Evolutionary conservation across 2,329 filamentous ascomycete species (phyloP).

Genomic region (Aspergillus flavus): DNA sequence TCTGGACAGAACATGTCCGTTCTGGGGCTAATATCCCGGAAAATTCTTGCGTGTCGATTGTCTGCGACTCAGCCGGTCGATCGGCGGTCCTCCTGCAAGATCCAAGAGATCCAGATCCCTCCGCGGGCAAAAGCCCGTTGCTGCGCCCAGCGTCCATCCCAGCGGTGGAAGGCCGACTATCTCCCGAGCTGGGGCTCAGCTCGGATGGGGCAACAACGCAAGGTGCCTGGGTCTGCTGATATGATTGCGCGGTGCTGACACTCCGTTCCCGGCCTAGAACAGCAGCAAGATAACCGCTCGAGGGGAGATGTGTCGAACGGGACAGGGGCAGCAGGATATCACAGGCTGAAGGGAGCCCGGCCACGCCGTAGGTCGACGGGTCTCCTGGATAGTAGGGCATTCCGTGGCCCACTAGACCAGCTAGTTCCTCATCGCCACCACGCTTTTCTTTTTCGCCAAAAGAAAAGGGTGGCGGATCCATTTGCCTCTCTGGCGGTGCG

Average conservation of each 20-base stretch:
- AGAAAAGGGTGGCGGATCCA: conserved; percentile 19
- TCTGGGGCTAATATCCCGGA: conserved; percentile 13
- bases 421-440: conserved; percentile 23
- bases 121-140: conserved; percentile 6
- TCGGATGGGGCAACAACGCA: conserved; percentile 2
- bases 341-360: conserved; percentile 25
- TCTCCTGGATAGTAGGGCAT: conserved; percentile 8
- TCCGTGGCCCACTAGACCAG: conserved; percentile 14
- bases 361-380: conserved; percentile 3
- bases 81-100: conserved; percentile 13
- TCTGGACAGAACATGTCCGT: conserved; percentile 24
- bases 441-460: conserved; percentile 14
- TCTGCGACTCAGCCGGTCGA: conserved; percentile 17
- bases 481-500: conserved; percentile 19
- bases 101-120: conserved; percentile 6
- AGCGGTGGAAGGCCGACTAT: conserved; percentile 8
- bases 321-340: conserved; percentile 30
- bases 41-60: conserved; percentile 12
- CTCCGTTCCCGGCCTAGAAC: conserved; percentile 18
- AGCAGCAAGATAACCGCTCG: conserved; percentile 28
- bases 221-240: conserved; percentile 3
- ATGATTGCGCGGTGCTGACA: conserved; percentile 12
- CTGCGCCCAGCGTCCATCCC: conserved; percentile 9
- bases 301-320: conserved; percentile 22
- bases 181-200: background rate